These are phyloP conservation scores for Saturnispora mendoncae DNA, from an alignment of 805 yeast species.

Conservation along the genomic window DNA sequence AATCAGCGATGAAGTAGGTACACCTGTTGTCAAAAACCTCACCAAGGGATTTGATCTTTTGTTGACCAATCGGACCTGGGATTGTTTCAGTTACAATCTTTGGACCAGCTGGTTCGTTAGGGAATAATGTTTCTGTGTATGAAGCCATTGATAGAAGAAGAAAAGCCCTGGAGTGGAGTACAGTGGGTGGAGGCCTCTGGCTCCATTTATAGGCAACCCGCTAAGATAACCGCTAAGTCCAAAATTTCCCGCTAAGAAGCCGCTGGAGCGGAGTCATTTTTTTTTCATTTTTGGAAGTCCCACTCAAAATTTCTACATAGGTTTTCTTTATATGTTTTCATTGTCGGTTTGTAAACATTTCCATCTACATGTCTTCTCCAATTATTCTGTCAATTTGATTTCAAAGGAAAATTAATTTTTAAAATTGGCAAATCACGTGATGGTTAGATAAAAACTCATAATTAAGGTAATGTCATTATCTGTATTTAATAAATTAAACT, in stretches of 20 bases:
- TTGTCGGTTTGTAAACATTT: too few relatives aligned
- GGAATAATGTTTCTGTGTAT: conserved; percentile 53
- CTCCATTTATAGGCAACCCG: neutral
- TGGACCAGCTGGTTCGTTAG: conserved; percentile 73
- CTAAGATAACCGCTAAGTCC: neutral
- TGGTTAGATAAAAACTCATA: too few relatives aligned
- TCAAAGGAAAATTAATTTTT: too few relatives aligned
- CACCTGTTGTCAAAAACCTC: conserved; percentile 64
- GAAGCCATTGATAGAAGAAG: conserved; percentile 23
- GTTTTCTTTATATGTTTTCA: too few relatives aligned
- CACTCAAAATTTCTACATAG: too few relatives aligned
- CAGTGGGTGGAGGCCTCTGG: neutral
- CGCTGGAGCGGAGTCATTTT: too few relatives aligned
- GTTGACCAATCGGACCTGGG: conserved; percentile 70
- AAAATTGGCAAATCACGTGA: too few relatives aligned
- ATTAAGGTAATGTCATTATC: too few relatives aligned
- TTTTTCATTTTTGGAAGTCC: too few relatives aligned
- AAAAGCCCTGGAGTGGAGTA: neutral
- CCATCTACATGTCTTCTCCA: too few relatives aligned
- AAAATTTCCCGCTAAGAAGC: conserved; percentile 4
- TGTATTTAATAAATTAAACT: too few relatives aligned
- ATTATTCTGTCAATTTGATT: too few relatives aligned
- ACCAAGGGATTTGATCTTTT: conserved; percentile 44
- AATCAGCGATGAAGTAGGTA: conserved; percentile 68
- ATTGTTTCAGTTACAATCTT: conserved; percentile 43